These are phyloP conservation scores for Penicillium cinerascens DNA, from an alignment of 495 filamentous ascomycete genomes.

Conservation along the genomic window DNA sequence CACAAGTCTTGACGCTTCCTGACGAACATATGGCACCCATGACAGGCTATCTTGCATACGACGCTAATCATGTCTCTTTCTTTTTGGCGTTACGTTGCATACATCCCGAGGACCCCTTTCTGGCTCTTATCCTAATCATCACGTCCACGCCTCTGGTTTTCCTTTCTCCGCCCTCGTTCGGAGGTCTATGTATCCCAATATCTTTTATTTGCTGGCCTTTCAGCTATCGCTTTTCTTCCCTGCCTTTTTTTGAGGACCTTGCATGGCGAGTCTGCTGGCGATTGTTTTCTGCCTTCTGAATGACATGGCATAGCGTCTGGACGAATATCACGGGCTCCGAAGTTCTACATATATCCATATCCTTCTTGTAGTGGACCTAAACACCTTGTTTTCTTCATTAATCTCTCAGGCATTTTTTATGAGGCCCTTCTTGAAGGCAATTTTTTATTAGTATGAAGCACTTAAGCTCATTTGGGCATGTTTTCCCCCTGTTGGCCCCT, in stretches of 20 bases:
- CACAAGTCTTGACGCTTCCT: too few relatives aligned
- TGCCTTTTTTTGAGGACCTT: background rate
- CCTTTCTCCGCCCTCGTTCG: background rate
- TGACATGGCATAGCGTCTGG: constrained; percentile 1
- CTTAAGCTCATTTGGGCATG: too few relatives aligned
- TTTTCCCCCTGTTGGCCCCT: too few relatives aligned
- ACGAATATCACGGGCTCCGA: background rate
- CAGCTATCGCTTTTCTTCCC: background rate
- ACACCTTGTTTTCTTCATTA: too few relatives aligned
- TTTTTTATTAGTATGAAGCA: too few relatives aligned
- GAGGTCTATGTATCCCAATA: background rate
- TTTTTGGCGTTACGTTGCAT: background rate
- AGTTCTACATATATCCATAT: too few relatives aligned
- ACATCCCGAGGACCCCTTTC: background rate
- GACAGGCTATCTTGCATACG: too few relatives aligned
- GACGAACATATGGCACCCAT: too few relatives aligned
- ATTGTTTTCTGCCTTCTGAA: background rate
- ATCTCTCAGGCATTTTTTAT: too few relatives aligned
- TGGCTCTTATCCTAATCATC: background rate
- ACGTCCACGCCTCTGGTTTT: background rate
- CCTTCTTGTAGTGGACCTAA: too few relatives aligned
- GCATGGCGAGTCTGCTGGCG: constrained; percentile 5
- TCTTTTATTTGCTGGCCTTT: background rate
- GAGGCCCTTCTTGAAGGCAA: too few relatives aligned
- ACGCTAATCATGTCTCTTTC: background rate